Conservation (phyloP, 2,329 filamentous ascomycete genomes). For the Fragosphaeria purpurea region DNA sequence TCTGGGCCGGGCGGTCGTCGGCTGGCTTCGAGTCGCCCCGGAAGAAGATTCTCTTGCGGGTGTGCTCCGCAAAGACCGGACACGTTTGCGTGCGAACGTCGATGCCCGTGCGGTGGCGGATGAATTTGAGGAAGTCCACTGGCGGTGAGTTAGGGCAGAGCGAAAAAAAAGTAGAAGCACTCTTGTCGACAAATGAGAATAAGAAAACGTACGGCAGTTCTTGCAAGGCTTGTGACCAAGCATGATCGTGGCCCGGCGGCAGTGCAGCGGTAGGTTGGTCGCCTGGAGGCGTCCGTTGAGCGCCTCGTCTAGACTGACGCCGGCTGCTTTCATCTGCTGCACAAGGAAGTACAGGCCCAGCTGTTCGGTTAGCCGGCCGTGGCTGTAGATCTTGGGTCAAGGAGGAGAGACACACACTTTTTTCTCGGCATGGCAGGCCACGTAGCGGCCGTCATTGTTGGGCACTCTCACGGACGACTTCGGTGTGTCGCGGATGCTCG, state of each 20-base stretch:
- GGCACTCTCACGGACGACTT: not conserved
- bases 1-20: too few species aligned
- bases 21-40: not conserved
- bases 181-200: too few species aligned
- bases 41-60: not conserved
- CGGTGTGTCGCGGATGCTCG: slow-evolving; percentile 7
- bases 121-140: slow-evolving; percentile 6
- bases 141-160: too few species aligned
- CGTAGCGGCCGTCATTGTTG: slow-evolving; percentile 6
- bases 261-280: not conserved
- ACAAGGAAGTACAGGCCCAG: slow-evolving; percentile 8
- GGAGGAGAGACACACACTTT: slow-evolving; percentile 2
- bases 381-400: slow-evolving; percentile 2
- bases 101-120: slow-evolving; percentile 1
- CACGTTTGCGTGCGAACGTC: not conserved
- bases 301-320: not conserved
- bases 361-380: slow-evolving; percentile 8
- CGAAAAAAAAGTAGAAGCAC: too few species aligned
- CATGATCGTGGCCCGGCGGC: slow-evolving; percentile 2
- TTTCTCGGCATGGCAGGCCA: slow-evolving; percentile 12
- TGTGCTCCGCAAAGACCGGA: slow-evolving; percentile 1
- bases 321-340: slow-evolving; percentile 1
- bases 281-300: slow-evolving; percentile 3
- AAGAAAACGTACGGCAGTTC: slow-evolving; percentile 8
- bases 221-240: slow-evolving; percentile 12